Conservation (phyloP, 441 rosid species). For the Monsonia emarginata region DNA sequence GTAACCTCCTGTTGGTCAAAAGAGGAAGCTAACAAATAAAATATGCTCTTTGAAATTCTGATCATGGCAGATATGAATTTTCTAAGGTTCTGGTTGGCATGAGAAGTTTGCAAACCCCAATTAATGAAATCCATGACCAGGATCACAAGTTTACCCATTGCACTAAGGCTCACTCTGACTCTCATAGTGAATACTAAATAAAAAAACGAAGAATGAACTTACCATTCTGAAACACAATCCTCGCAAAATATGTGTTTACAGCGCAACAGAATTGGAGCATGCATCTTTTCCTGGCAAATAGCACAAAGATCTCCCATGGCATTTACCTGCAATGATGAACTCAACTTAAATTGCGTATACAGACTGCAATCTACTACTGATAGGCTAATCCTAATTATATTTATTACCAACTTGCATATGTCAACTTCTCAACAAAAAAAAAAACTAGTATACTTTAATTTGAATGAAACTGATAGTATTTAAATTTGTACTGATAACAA, state of each 20-base stretch:
- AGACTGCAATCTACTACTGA: neutral
- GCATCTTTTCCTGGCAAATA: constrained; percentile 65
- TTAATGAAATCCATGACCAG: too few relatives aligned
- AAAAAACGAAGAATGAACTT: constrained; percentile 13
- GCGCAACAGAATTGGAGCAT: constrained; percentile 39
- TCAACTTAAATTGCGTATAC: neutral
- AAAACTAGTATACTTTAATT: neutral
- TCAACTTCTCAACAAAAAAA: too few relatives aligned
- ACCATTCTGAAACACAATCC: constrained; percentile 62
- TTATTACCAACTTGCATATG: neutral
- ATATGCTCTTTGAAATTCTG: neutral
- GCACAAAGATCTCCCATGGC: constrained; percentile 57
- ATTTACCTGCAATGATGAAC: constrained; percentile 30
- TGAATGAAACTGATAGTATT: neutral
- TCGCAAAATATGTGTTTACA: constrained; percentile 62
- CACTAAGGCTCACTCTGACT: too few relatives aligned
- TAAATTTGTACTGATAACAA: neutral
- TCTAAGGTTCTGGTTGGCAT: too few relatives aligned
- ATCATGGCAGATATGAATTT: neutral
- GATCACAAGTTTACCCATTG: too few relatives aligned
- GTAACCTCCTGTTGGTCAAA: neutral
- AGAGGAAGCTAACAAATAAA: constrained; percentile 1
- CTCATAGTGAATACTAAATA: too few relatives aligned
- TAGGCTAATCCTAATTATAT: neutral
- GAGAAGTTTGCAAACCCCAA: too few relatives aligned